Evolutionary conservation across 306 rosid species (phyloP), one percentile per base, ranked within the genome.

Genomic region (Quercus alba): DNA sequence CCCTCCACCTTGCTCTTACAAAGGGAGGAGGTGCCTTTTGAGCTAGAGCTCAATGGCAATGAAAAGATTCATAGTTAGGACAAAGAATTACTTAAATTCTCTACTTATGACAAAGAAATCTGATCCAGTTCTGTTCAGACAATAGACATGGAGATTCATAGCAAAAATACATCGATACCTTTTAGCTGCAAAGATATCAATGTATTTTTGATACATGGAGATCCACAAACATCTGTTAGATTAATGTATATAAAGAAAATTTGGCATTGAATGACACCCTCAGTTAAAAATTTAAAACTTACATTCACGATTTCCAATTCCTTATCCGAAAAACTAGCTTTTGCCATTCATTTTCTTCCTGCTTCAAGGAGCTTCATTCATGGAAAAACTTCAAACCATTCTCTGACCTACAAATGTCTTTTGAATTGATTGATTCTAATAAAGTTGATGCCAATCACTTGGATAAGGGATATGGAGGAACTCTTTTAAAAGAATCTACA

Each of bases 381-480:
- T 38, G 51, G 63, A 23, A 33, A 79, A 78, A 59, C 28, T 59
- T 25, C 58, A 73, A 70, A 84, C 76, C 54, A 81, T 44, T 62
- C 13, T 35, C 13, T 23, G 81, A 66, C 63, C 77, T 62, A 70
- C n/a, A 83, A 77, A 86, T 86, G 21, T 73, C 35, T 69, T 84
- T 84, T 75, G 89, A 86, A 73, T 35, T 82, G 59, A 84, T 76
- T 66, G 89, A 84, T 66, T 76, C 78, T 23, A 84, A 81, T 76
- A 93, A 72, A 80, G 85, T 75, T 14, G 75, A 86, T 31, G 94
- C 82, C 62, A 91, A 76, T 70, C 77, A 78, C 86, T 80, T 88
- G 87, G 88, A 91, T 66, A 93, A 88, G 56, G 97, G 97, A 84
- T 93, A 89, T 8, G 46, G 63, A 23, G 97, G 94, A 30, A 93